phyloP scores from a whole-genome alignment of 148 eudicot genomes.

The Drosera capensis region DNA sequence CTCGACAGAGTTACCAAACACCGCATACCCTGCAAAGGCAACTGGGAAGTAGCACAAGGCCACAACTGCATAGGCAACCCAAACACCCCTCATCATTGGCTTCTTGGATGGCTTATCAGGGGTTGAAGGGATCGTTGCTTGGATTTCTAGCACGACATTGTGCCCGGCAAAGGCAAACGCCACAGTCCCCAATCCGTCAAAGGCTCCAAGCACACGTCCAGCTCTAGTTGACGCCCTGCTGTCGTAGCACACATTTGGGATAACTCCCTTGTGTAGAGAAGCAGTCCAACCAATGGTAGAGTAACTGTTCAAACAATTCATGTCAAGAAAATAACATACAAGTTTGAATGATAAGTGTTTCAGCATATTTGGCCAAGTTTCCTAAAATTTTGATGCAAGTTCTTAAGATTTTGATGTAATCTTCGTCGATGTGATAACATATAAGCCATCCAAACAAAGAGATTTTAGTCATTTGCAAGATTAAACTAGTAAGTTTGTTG shows the following conservation, averaged over 20 bases:
- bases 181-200: conserved; percentile 23
- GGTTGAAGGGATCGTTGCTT: conserved; percentile 31
- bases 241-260: conserved; percentile 6
- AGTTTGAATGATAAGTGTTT: background rate
- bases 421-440: too few relatives aligned
- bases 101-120: conserved; percentile 25
- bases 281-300: conserved; percentile 11
- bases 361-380: background rate
- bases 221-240: conserved; percentile 16
- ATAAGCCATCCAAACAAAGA: too few relatives aligned
- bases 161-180: conserved; percentile 38
- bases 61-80: conserved; percentile 20
- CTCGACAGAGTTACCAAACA: conserved; percentile 22
- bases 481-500: background rate
- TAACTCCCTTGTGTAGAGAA: conserved; percentile 9
- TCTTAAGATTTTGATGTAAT: too few relatives aligned
- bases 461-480: too few relatives aligned
- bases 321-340: background rate
- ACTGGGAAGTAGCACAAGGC: conserved; percentile 25
- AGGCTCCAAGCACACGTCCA: conserved; percentile 17
- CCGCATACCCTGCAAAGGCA: conserved; percentile 20
- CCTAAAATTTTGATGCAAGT: too few relatives aligned
- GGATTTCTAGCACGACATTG: conserved; percentile 30
- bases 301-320: too few relatives aligned
- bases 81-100: conserved; percentile 28